These are phyloP conservation scores for Lentinus tigrinus DNA, from an alignment of 768 basidiomycete genomes.

Conservation along the genomic window DNA sequence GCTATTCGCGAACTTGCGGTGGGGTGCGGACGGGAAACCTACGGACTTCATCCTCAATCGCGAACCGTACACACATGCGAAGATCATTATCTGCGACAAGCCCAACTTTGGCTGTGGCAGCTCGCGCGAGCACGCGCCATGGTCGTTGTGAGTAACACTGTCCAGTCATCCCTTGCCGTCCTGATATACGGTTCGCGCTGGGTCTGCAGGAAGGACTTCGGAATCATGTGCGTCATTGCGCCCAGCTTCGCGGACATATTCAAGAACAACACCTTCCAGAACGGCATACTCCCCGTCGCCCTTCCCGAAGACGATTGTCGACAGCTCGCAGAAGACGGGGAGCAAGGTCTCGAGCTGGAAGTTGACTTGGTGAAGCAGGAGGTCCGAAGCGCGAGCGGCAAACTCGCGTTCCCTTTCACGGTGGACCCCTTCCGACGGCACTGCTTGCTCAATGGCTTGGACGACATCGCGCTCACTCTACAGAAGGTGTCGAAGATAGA, in stretches of 20 bases:
- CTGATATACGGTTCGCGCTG: too few species aligned
- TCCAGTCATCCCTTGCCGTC: neutral
- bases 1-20: constrained; percentile 54
- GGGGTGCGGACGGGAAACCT: constrained; percentile 45
- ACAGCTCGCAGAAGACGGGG: constrained; percentile 50
- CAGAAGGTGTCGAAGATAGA: constrained; percentile 73
- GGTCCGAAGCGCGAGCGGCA: constrained; percentile 62
- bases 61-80: constrained; percentile 49
- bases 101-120: constrained; percentile 65
- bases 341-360: constrained; percentile 49
- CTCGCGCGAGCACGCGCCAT: constrained; percentile 64
- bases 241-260: constrained; percentile 66
- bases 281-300: constrained; percentile 59
- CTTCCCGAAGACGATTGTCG: constrained; percentile 49
- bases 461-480: constrained; percentile 95
- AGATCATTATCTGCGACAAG: constrained; percentile 58
- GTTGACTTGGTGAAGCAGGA: constrained; percentile 60
- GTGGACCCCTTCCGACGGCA: constrained; percentile 91
- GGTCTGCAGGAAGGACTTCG: constrained; percentile 51
- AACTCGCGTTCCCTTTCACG: constrained; percentile 70
- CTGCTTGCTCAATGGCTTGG: constrained; percentile 92
- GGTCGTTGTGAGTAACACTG: constrained; percentile 41
- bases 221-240: constrained; percentile 59
- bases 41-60: constrained; percentile 66
- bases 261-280: constrained; percentile 62